Base-by-base conservation (phyloP, 768 basidiomycete genomes). In the Trametes coccinea region DNA sequence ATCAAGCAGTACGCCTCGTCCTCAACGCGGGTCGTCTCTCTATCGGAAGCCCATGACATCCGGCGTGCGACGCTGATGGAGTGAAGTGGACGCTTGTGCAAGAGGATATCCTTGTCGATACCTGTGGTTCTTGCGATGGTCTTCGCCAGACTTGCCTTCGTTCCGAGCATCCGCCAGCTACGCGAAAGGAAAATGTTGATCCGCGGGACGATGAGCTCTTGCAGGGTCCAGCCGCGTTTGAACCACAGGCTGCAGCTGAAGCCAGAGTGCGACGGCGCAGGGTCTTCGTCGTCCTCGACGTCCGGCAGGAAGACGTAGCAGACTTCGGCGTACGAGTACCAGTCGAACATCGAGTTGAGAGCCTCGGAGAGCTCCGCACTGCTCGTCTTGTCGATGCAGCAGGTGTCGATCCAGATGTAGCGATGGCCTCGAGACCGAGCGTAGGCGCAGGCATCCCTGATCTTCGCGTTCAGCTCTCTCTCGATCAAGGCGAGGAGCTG, bases 351-450 rank as follows among this genome's bases (percentile, higher is more conserved):
- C 11, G 59, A 53, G 34, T 60, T 53, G 45, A 60, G 46, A 22
- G 59, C 51, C 45, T 60, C 59, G 5, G 59, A 60, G 33, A 60
- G 59, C 59, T 60, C 51, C 5, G 44, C 44, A 33, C 59, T 60
- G 59, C 51, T 60, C n/a, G 45, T 48, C 59, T 53, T 46, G 59
- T 60, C 59, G 43, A 60, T 60, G 45, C 59, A 60, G 34, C 59
- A 60, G 4, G 59, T 39, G 45, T 60, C 54, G 10, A 56, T 50
- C 17, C 45, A 46, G 45, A 46, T 17, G 17, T 22, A 46, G 27
- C 22, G 11, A 10, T 46, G 22, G 11, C 45, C 45, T 10, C n/a
- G 10, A 22, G 11, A 4, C 10, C 17, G 17, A 10, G 45, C 45
- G 17, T 10, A n/a, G 22, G 45, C 45, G 9, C 45, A 27, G 11